phyloP scores from a whole-genome alignment of 305 asterid genomes.

The Solanum hybrid region DNA sequence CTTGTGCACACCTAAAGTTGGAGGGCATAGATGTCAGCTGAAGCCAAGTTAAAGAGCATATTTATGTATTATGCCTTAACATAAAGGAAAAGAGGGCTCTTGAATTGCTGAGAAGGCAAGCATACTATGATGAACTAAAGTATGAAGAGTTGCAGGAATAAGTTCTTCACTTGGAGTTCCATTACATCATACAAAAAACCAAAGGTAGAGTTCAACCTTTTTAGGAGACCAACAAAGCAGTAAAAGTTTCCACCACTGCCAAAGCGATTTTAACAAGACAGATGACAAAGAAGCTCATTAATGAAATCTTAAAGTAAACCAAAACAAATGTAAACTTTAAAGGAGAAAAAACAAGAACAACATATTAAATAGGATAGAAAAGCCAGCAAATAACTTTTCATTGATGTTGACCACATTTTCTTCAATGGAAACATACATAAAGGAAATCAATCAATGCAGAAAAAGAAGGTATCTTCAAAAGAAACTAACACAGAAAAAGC shows the following conservation, averaged over 20 bases:
- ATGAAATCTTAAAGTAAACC: neutral
- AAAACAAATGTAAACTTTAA: neutral
- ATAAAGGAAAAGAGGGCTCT: neutral
- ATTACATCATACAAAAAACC: neutral
- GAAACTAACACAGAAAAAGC: neutral
- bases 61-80: neutral
- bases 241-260: neutral
- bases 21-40: neutral
- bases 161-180: neutral
- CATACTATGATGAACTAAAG: neutral
- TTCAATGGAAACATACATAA: neutral
- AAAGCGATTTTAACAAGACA: neutral
- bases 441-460: neutral
- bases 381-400: neutral
- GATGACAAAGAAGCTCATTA: neutral
- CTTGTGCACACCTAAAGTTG: too few species aligned
- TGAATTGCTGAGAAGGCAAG: neutral
- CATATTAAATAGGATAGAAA: neutral
- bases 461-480: neutral
- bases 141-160: neutral
- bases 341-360: neutral
- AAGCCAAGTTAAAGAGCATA: neutral
- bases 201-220: neutral
- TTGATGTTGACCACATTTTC: neutral
- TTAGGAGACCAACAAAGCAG: neutral